Base-by-base conservation (phyloP, 2,329 filamentous ascomycete genomes). In the Scedosporium boydii region DNA sequence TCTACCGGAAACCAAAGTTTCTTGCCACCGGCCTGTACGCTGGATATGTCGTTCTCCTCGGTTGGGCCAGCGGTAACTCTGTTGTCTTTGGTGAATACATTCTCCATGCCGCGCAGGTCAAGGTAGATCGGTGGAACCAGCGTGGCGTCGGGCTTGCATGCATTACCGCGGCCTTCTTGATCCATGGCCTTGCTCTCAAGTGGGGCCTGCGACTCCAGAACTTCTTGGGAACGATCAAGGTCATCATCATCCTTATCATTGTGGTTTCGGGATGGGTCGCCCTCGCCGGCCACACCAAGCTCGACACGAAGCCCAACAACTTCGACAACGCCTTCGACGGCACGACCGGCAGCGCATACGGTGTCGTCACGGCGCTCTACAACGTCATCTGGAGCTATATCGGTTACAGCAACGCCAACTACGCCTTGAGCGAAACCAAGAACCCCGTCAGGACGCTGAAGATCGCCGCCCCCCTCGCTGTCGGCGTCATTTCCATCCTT, bases 51-150 rank as follows among this genome's bases (percentile, higher is more conserved):
- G 69, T 89, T 27, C 77, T 89, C 1, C 79, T 88, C 18, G 84
- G 82, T 12, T 88, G 85, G 84, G 84, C 85, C 0, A 83, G 82
- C 6, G 83, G 83, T 14, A 89, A 89, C 72, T 87, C 82, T 0
- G 83, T 90, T 65, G 80, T 89, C 46, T 89, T 90, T 66, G 86
- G 86, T 64, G 85, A 88, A 70, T 89, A 89, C 72, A 84, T 90
- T 63, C 78, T 90, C 1, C 80, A 87, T 68, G 87, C 87, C 7
- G 83, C 86, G 10, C 75, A 84, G 12, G 78, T 84, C 23, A 81
- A 88, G 66, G 82, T 87, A 26, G 80, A 76, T 58, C 77, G 85
- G 23, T 89, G 86, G 86, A 88, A 88, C 71, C 84, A 88, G 74
- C 80, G 87, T 46, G 85, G 79, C 53, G 76, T 89, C 18, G 87